Evolutionary conservation across 2,329 filamentous ascomycete species (phyloP).

Genomic region (Sporothrix dimorphospora): DNA sequence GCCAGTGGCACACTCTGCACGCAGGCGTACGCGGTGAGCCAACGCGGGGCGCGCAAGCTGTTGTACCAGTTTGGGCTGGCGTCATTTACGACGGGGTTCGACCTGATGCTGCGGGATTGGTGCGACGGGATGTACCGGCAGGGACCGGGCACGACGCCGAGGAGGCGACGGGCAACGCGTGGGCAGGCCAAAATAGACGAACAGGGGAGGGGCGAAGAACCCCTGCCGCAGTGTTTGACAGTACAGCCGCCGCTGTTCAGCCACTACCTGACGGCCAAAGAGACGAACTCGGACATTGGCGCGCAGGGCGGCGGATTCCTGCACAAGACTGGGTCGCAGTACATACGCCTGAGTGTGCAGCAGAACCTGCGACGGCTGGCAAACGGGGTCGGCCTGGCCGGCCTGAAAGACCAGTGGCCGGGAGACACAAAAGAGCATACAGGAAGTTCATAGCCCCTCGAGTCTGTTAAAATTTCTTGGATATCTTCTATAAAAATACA

Average conservation of each 20-base stretch:
- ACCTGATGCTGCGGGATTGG: constrained; percentile 51
- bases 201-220: background rate
- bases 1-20: constrained; percentile 47
- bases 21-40: constrained; percentile 49
- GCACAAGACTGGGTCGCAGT: constrained; percentile 37
- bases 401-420: constrained; percentile 38
- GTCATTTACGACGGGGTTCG: constrained; percentile 46
- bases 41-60: constrained; percentile 48
- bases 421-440: background rate
- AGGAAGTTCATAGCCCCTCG: too few species aligned
- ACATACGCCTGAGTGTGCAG: constrained; percentile 38
- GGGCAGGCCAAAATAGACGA: background rate
- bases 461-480: background rate
- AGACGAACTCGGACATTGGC: constrained; percentile 38
- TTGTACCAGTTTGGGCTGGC: constrained; percentile 50
- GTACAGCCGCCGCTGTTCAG: constrained; percentile 41
- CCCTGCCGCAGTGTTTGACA: constrained; percentile 36
- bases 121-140: constrained; percentile 44
- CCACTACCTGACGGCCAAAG: constrained; percentile 37
- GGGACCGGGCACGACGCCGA: background rate
- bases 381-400: constrained; percentile 26
- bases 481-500: background rate
- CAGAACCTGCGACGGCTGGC: constrained; percentile 38
- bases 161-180: background rate
- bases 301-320: constrained; percentile 39